Evolutionary conservation across 2,329 filamentous ascomycete genomes (phyloP), one percentile per base, ranked within the genome.

Genomic region (Beauveria brongniartii): DNA sequence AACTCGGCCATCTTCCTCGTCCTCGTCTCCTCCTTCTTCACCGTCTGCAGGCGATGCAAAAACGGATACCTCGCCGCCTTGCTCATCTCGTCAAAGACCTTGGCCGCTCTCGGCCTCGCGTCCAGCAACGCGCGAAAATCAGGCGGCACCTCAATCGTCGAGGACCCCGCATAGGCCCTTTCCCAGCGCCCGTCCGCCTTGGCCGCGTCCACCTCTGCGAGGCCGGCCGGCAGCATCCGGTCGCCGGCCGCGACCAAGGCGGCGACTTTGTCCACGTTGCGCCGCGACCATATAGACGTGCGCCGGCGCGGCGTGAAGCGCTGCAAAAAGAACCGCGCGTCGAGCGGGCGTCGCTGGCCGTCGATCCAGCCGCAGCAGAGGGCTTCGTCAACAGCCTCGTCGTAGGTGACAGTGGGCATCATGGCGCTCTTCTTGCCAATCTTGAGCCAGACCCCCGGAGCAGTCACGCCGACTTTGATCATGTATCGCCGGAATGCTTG

Each of bases 331-430:
- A 76, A 78, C 3, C 70, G 65, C 0, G 74, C 74, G 64, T 84
- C 30, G 30, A 74, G 68, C 3, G 71, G 61, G 20, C 72, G 72
- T 2, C 75, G 75, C 66, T 83, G 82, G 0, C 83, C 82, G 67
- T 87, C 83, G 61, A 86, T 87, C 83, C 84, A 87, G 47, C 84
- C 84, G 66, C 80, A 81, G 68, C 83, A 86, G 7, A 87, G 74
- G 1, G 83, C 82, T 40, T 75, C 70, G 66, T 85, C 80, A 20
- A 86, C 75, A 1, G 83, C 83, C 67, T 84, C 71, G 62, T 66
- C 75, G 67, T 78, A 78, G 18, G 75, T 77, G 16, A 84, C 70
- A 0, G 79, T 79, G 1, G 73, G 64, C n/a, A 75, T 69, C 3
- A 69, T 67, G 1, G 75, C 75, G 22, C 69, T 61, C 61, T 81